phyloP scores from a whole-genome alignment of 805 yeast genomes.

The Wickerhamiella shivajii region DNA sequence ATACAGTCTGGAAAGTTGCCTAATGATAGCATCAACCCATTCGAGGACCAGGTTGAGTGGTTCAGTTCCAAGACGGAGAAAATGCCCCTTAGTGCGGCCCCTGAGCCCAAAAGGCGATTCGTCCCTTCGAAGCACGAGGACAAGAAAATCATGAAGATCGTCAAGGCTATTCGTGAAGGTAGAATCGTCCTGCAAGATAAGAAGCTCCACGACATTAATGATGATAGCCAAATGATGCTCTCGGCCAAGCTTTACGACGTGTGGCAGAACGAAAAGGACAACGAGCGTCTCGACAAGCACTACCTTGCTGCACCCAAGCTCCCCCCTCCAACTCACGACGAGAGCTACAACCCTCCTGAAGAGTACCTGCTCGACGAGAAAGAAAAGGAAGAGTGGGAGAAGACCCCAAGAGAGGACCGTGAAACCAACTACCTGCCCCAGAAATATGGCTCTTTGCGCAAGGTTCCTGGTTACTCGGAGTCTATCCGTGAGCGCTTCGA shows the following conservation, averaged over 20 bases:
- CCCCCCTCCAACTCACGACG: slow-evolving; percentile 93
- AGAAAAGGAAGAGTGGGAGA: slow-evolving; percentile 59
- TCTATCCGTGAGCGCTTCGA: slow-evolving; percentile 82
- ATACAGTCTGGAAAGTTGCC: slow-evolving; percentile 77
- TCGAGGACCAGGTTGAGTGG: slow-evolving; percentile 92
- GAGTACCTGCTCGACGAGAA: slow-evolving; percentile 76
- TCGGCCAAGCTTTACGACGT: slow-evolving; percentile 41
- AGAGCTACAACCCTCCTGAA: slow-evolving; percentile 93
- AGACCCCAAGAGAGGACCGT: slow-evolving; percentile 59
- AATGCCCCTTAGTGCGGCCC: slow-evolving; percentile 86
- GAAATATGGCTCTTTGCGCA: slow-evolving; percentile 66
- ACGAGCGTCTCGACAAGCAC: slow-evolving; percentile 48
- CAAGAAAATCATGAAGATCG: slow-evolving; percentile 89
- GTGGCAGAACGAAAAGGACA: slow-evolving; percentile 60
- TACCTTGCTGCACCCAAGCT: slow-evolving; percentile 87
- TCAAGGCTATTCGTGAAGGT: slow-evolving; percentile 91
- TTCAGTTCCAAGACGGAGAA: slow-evolving; percentile 70
- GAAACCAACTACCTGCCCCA: slow-evolving; percentile 69
- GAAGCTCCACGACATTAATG: slow-evolving; percentile 35
- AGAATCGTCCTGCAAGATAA: slow-evolving; percentile 67
- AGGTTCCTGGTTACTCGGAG: slow-evolving; percentile 86
- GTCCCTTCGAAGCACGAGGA: slow-evolving; percentile 97
- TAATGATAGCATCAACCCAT: slow-evolving; percentile 67
- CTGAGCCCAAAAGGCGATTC: slow-evolving; percentile 95
- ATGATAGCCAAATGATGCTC: slow-evolving; percentile 34